Evolutionary conservation across 768 basidiomycete species (phyloP).

Genomic region (Russula compacta): DNA sequence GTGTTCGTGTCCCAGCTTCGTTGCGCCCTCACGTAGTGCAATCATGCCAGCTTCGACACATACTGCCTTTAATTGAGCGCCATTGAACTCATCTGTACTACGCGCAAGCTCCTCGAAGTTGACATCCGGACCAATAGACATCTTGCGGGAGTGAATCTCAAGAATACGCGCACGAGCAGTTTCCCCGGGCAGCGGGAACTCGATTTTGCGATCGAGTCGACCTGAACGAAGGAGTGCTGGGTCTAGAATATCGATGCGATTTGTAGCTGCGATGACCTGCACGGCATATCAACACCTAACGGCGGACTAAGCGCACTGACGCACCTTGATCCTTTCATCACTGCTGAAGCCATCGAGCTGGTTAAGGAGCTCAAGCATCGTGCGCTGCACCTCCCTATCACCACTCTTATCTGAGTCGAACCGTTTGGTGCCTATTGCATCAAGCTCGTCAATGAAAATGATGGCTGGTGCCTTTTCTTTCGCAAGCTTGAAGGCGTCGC

Average conservation of each 20-base stretch:
- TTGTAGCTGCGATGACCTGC: conserved; percentile 97
- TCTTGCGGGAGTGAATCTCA: conserved; percentile 95
- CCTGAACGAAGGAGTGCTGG: conserved; percentile 97
- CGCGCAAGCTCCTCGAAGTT: conserved; percentile 96
- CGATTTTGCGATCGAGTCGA: conserved; percentile 95
- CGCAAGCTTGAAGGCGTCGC: conserved; percentile 95
- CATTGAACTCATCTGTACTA: conserved; percentile 98
- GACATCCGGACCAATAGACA: conserved; percentile 79
- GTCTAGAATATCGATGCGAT: conserved; percentile 97
- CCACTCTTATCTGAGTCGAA: conserved; percentile 99
- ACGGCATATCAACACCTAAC: neutral
- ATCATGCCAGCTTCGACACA: conserved; percentile 99
- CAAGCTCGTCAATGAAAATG: conserved; percentile 97
- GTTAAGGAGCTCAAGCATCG: conserved; percentile 98
- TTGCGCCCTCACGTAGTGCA: conserved; percentile 86
- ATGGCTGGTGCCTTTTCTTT: conserved; percentile 99
- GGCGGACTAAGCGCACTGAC: conserved; percentile 15
- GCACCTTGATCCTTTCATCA: conserved; percentile 93
- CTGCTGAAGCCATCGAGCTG: conserved; percentile 97
- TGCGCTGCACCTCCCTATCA: conserved; percentile 98
- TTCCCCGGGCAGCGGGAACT: conserved; percentile 95
- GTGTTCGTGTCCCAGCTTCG: conserved; percentile 85
- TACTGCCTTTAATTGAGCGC: conserved; percentile 92
- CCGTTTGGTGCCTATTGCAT: conserved; percentile 98
- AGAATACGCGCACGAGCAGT: conserved; percentile 93